Base-by-base conservation (phyloP, 2,329 filamentous ascomycete genomes). In the Diplodia corticola region DNA sequence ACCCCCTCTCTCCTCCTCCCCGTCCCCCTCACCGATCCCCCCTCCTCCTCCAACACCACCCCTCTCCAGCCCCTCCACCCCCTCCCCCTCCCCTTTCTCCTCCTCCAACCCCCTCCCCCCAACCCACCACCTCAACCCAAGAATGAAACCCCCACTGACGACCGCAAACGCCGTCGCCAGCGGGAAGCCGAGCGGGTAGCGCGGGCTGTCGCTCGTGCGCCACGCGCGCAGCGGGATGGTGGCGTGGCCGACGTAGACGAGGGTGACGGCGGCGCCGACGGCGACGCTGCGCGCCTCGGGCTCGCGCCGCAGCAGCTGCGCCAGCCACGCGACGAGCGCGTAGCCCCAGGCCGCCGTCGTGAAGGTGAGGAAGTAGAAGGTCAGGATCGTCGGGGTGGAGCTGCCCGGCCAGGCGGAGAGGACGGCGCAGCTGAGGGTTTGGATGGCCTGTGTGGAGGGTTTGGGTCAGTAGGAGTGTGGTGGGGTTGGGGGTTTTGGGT, bases 351-450 rank as follows among this genome's bases (percentile, higher is more conserved):
- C 67, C 4, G 67, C 66, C 10, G 67, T 69, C 10, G 55, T 60
- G 50, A 68, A 69, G 24, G 61, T 68, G 28, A 69, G 33, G 55
- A 69, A 68, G 61, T 68, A 69, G n/a, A 64, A 61, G 53, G 66
- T 65, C 55, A 69, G 67, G 26, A 69, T 65, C 2, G 48, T 64
- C 0, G 67, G 49, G 22, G 64, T 63, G 12, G 48, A 66, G 30
- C 15, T n/a, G n/a, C n/a, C 44, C 0, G 67, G 67, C 64, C 68
- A 68, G n/a, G 53, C 67, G 15, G 68, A 37, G 7, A 69, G 63
- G 10, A 65, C 61, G 24, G 59, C 54, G 44, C 67, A 68, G 12
- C 26, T 49, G 37, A 61, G 40, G 40, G 57, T 35, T 28, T 61
- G 57, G 40, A 49, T 17, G 57, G 40, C 30, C 51, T 55, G 51